Base-by-base conservation (phyloP, 169 alveolate species). In the Plasmodium falciparum region DNA sequence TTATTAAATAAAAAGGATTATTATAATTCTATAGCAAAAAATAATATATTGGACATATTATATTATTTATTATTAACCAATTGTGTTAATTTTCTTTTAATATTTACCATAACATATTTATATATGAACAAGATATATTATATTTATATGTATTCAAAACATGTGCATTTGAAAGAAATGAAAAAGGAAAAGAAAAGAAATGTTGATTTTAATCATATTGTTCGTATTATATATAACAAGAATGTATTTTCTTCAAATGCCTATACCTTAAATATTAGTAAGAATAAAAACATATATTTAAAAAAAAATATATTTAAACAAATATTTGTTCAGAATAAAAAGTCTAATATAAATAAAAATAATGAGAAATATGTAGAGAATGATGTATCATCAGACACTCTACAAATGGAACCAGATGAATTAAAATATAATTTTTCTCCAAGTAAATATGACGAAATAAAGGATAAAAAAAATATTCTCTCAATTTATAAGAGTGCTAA, bases 241-340 rank as follows among this genome's bases (percentile, higher is more conserved):
- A 78, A 78, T 47, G 50, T 78, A 26, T 78, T 78, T 66, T 67
- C 78, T 24, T 22, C 89, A 15, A 78, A 78, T 65, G 52, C 63
- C 20, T 20, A 47, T 66, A 52, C 72, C 8, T 65, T 78, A 67
- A 17, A 78, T 78, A 65, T 52, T 43, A 65, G 70, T 70, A 78
- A 65, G 33, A 58, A 78, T 66, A 78, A 78, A 65, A 78, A 78
- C 43, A 78, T 78, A 47, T 78, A 66, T 59, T 24, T 78, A 73
- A 78, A 78, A 50, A 78, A 78, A 78, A 78, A 78, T 66, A 78
- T 78, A 49, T 78, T 78, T 59, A 73, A 73, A 78, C 89, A 78
- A 58, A 78, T 78, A 66, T 78, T 78, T 78, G 78, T 78, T 20
- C 89, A 78, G 26, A 78, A 78, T 59, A 78, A 78, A 78, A 78